Evolutionary conservation across 2,329 filamentous ascomycete species (phyloP).

Genomic region (Macrophomina tecta): DNA sequence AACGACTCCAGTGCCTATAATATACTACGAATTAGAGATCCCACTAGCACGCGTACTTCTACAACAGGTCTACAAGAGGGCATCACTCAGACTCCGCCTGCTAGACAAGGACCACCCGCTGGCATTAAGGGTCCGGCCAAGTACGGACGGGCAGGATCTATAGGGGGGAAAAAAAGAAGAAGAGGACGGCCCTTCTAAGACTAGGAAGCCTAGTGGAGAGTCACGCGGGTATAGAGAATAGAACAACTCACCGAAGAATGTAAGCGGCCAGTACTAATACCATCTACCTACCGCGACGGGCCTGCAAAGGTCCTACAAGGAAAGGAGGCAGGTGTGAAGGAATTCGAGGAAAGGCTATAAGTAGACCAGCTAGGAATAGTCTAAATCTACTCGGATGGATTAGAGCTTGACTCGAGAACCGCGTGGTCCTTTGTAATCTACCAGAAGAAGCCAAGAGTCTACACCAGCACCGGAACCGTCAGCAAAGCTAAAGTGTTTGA

Average conservation of each 20-base stretch:
- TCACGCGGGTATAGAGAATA: not conserved
- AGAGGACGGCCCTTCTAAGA: not conserved
- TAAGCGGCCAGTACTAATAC: constrained; percentile 1
- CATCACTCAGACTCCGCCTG: constrained; percentile 3
- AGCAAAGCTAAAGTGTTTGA: constrained; percentile 7
- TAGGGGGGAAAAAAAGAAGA: not conserved
- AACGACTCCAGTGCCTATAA: not conserved
- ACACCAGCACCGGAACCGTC: not conserved
- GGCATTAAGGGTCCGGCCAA: not conserved
- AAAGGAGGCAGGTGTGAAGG: not conserved
- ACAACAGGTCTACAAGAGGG: not conserved
- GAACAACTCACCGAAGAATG: not conserved
- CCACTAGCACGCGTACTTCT: not conserved
- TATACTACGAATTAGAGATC: constrained; percentile 12
- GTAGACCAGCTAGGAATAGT: constrained; percentile 1
- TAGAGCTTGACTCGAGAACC: not conserved
- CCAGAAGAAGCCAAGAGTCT: constrained; percentile 2
- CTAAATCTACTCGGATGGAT: constrained; percentile 7
- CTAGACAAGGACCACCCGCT: constrained; percentile 1
- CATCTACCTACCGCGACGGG: not conserved
- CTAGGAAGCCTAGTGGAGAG: not conserved
- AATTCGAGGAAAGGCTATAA: not conserved
- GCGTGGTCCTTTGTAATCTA: not conserved
- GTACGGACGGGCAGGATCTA: not conserved
- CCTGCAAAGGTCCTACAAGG: not conserved